Evolutionary conservation across 176 grass and related monocot species (phyloP).

Genomic region (Juncus effusus): DNA sequence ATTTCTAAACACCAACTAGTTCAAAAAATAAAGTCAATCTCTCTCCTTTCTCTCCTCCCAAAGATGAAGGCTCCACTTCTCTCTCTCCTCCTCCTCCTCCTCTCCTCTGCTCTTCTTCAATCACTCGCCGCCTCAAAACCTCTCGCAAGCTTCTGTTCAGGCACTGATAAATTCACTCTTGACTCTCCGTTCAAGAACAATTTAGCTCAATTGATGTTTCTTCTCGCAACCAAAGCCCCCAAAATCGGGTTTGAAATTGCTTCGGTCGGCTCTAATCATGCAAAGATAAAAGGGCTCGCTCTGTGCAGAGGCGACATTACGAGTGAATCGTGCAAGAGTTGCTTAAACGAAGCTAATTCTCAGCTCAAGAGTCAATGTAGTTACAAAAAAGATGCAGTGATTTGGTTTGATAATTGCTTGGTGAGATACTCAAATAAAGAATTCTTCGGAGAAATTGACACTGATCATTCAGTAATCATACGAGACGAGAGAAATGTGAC

Average conservation of each 20-base stretch:
- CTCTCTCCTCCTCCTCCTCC: neutral
- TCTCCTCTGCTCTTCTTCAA: neutral
- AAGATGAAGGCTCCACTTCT: constrained; percentile 19
- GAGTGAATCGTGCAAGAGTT: constrained; percentile 35
- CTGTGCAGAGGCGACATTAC: constrained; percentile 67
- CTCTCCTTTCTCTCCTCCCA: neutral
- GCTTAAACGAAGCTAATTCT: constrained; percentile 37
- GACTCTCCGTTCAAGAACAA: constrained; percentile 28
- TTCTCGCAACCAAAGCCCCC: constrained; percentile 46
- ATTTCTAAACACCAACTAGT: neutral
- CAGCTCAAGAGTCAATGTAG: constrained; percentile 38
- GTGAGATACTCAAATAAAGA: constrained; percentile 49
- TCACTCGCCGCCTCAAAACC: neutral
- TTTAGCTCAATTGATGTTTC: constrained; percentile 36
- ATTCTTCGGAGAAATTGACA: constrained; percentile 65
- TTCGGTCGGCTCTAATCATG: constrained; percentile 22
- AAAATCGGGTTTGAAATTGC: constrained; percentile 58
- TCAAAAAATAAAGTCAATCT: neutral
- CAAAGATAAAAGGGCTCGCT: constrained; percentile 52
- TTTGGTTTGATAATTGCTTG: constrained; percentile 84
- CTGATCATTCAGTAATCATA: constrained; percentile 22
- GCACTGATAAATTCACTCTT: constrained; percentile 10
- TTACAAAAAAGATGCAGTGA: constrained; percentile 40
- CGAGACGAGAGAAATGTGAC: neutral
- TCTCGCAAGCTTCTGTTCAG: constrained; percentile 32